phyloP scores from a whole-genome alignment of 2,329 filamentous ascomycete species.

The Beauveria medogensis region DNA sequence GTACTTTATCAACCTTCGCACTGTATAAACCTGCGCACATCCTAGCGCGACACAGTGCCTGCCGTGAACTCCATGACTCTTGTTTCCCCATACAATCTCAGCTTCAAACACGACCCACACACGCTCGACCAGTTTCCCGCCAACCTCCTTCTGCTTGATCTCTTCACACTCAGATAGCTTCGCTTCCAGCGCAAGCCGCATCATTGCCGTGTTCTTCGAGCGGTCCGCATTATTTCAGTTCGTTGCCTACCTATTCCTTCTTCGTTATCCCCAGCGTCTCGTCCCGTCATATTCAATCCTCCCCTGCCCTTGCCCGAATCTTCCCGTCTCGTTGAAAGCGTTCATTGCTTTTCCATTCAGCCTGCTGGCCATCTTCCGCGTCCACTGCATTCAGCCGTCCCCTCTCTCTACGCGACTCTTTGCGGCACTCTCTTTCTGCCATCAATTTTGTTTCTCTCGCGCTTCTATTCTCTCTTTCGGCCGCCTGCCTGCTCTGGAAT shows the following conservation, averaged over 20 bases:
- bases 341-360: background rate
- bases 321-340: background rate
- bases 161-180: constrained; percentile 4
- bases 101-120: constrained; percentile 6
- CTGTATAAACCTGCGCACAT: background rate
- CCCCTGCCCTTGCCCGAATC: background rate
- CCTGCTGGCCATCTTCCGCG: constrained; percentile 1
- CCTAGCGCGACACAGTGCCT: background rate
- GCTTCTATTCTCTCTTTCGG: constrained; percentile 1
- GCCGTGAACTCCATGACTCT: no score
- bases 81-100: background rate
- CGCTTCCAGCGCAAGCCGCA: constrained; percentile 7
- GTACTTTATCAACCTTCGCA: background rate
- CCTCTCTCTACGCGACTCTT: background rate
- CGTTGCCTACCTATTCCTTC: constrained; percentile 1
- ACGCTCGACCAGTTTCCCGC: background rate
- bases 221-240: constrained; percentile 10
- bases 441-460: background rate
- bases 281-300: constrained; percentile 6
- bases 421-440: constrained; percentile 7
- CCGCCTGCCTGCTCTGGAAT: background rate
- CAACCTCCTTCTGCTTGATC: constrained; percentile 4
- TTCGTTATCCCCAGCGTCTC: background rate
- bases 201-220: constrained; percentile 1
- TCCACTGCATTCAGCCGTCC: background rate